These are phyloP conservation scores for Mycena amicta DNA, from an alignment of 768 basidiomycete species.

Conservation along the genomic window DNA sequence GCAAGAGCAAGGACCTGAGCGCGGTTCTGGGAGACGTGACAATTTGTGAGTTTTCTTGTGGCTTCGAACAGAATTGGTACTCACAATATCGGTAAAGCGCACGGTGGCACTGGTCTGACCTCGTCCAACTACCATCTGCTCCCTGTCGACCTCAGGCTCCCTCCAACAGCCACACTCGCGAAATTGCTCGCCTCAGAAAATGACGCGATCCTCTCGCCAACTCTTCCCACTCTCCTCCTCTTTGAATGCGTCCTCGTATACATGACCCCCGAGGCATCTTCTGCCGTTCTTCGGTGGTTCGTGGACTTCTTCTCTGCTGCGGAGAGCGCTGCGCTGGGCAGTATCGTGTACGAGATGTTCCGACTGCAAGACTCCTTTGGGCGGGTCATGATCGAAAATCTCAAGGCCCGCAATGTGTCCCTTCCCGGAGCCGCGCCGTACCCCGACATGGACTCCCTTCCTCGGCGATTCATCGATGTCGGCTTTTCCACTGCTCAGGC, in stretches of 20 bases:
- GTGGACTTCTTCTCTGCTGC: conserved; percentile 40
- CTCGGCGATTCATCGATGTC: conserved; percentile 56
- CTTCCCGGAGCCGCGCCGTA: conserved; percentile 73
- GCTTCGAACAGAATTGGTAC: too few relatives aligned
- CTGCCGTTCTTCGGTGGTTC: conserved; percentile 74
- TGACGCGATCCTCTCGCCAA: conserved; percentile 39
- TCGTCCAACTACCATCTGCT: conserved; percentile 68
- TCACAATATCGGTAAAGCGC: too few relatives aligned
- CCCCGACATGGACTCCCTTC: conserved; percentile 43
- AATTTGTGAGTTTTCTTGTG: conserved; percentile 40
- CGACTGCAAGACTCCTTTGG: conserved; percentile 87
- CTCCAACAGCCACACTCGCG: conserved; percentile 54
- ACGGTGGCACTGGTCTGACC: conserved; percentile 63
- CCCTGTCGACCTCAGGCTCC: conserved; percentile 76
- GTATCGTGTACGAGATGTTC: conserved; percentile 92
- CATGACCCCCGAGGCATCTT: conserved; percentile 64
- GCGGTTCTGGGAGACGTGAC: conserved; percentile 53
- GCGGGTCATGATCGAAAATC: conserved; percentile 87
- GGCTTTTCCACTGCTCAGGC: conserved; percentile 61
- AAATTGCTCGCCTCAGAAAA: not conserved
- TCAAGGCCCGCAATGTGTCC: conserved; percentile 70
- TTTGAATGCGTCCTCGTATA: conserved; percentile 96
- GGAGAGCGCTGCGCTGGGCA: conserved; percentile 45
- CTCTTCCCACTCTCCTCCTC: conserved; percentile 78
- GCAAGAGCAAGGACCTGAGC: conserved; percentile 62